Base-by-base conservation (phyloP, 2,329 filamentous ascomycete genomes). In the Epichloe aotearoae region DNA sequence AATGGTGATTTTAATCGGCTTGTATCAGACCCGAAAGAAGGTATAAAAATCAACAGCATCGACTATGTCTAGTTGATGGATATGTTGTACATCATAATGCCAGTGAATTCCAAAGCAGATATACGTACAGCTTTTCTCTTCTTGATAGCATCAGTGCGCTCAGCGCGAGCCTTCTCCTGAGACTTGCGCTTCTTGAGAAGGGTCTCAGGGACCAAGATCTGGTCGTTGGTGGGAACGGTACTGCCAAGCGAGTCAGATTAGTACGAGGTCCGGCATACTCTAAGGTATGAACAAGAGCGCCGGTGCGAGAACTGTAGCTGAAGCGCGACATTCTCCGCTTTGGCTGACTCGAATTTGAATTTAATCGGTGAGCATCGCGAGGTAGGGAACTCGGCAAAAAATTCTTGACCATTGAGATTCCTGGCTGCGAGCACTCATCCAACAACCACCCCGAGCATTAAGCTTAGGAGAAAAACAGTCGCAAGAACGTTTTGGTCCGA, bases 121-220 rank as follows among this genome's bases (percentile, higher is more conserved):
- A 76, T 57, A 82, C 88, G 72, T 72, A 97, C 93, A 79, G 88
- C 80, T 79, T 93, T 93, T 74, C 83, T 86, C 80, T 95, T 86
- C 74, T 89, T 80, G 61, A 82, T 72, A 66, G 87, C 86, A 60
- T 86, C 80, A 62, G 79, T 73, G 71, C 84, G 85, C 76, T 91
- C 87, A 73, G 93, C 90, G 73, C 90, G 87, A 72, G 90, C 89
- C 84, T 96, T 95, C 84, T 98, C 93, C 79, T 96, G 91, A 73
- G 83, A 88, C 89, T 98, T 98, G 80, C 93, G 88, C 88, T 98
- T 98, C 87, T 98, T 98, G 74, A 98, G 83, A 68, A 98, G 88
- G 66, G 93, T 98, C 88, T 98, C 93, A 64, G 93, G 93, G 70
- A 97, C 88, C 72, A 97, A 80, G 72, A 98, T 83, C 73, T 97